Conservation (phyloP, 805 yeast species). For the fission yeast (Schizosaccharomyces pombe) region DNA sequence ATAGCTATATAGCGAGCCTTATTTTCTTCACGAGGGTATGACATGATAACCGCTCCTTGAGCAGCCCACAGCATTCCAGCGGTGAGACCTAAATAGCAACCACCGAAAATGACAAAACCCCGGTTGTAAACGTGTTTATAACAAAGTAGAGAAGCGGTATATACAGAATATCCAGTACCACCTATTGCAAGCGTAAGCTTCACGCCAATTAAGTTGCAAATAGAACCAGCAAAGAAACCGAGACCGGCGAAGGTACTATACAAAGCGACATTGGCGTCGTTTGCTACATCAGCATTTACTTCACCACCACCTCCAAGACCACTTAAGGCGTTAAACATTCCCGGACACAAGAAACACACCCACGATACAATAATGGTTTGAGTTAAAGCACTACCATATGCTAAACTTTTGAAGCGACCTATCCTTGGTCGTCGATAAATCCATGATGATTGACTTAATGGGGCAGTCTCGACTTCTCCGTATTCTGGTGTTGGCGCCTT, state of each 20-base stretch:
- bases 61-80: constrained; percentile 38
- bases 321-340: constrained; percentile 25
- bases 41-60: constrained; percentile 32
- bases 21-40: constrained; percentile 30
- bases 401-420: no score
- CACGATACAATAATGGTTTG: no score
- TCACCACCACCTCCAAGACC: constrained; percentile 28
- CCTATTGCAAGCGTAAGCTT: constrained; percentile 22
- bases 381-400: no score
- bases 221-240: constrained; percentile 34
- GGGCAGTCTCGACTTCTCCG: no score
- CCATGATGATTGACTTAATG: no score
- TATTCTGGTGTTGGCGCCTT: no score
- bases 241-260: constrained; percentile 32
- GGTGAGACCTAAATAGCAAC: constrained; percentile 33
- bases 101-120: constrained; percentile 32
- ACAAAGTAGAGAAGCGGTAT: constrained; percentile 23
- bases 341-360: no score
- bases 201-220: constrained; percentile 28
- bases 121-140: constrained; percentile 23
- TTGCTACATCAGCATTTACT: constrained; percentile 17
- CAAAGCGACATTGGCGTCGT: constrained; percentile 29
- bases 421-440: no score
- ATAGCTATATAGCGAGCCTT: constrained; percentile 32
- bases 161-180: constrained; percentile 25